Conservation (phyloP, 1,284 basidiomycete species). For the Trametes pubescens region DNA sequence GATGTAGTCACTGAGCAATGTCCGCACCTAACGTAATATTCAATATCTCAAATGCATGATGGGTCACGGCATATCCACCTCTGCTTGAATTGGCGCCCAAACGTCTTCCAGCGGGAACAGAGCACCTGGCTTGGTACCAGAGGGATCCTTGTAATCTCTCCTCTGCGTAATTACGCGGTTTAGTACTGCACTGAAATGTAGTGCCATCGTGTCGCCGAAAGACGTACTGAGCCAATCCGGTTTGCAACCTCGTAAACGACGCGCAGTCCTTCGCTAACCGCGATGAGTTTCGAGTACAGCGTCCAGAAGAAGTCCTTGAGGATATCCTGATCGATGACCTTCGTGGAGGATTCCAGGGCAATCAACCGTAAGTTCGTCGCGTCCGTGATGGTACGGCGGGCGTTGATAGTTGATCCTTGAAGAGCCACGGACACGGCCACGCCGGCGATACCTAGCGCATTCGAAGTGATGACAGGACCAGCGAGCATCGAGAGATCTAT, state of each 20-base stretch:
- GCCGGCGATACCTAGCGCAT: conserved; percentile 36
- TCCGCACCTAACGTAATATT: conserved; percentile 67
- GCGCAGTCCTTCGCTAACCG: conserved; percentile 92
- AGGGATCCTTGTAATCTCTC: conserved; percentile 86
- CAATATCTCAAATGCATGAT: conserved; percentile 12
- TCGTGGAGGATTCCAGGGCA: conserved; percentile 79
- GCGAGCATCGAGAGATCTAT: conserved; percentile 58
- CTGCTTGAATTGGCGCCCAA: conserved; percentile 92
- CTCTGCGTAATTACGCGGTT: conserved; percentile 55
- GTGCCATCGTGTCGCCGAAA: neutral
- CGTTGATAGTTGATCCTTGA: conserved; percentile 19
- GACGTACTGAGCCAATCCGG: conserved; percentile 84
- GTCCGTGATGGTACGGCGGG: conserved; percentile 43
- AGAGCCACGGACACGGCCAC: conserved; percentile 34
- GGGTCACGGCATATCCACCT: conserved; percentile 58
- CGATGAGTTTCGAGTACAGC: conserved; percentile 94
- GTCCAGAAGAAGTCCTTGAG: conserved; percentile 97
- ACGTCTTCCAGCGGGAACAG: conserved; percentile 88
- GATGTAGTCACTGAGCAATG: conserved; percentile 90
- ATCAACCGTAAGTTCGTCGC: conserved; percentile 72
- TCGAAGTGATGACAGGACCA: conserved; percentile 25
- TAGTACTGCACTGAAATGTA: neutral
- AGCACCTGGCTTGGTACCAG: conserved; percentile 74
- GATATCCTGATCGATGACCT: conserved; percentile 84
- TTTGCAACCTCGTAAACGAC: conserved; percentile 93